These are phyloP conservation scores for Podaxis sp. DNA, from an alignment of 768 basidiomycete genomes.

Conservation along the genomic window DNA sequence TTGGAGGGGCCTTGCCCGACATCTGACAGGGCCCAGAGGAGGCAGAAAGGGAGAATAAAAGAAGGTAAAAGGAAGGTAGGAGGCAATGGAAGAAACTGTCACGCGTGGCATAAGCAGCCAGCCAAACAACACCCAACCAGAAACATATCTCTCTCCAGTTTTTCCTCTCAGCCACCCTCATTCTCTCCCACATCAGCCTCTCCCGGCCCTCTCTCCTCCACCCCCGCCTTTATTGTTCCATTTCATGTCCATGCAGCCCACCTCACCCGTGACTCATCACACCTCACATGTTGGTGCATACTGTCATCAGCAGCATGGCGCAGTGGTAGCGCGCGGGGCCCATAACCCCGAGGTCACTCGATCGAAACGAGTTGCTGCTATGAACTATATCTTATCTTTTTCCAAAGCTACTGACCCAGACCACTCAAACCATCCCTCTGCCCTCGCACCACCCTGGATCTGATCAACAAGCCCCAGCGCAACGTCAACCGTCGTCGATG, in stretches of 20 bases:
- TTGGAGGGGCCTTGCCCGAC: constrained; percentile 78
- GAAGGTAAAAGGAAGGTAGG: background rate
- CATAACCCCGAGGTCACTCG: constrained; percentile 64
- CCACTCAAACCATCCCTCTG: constrained; percentile 25
- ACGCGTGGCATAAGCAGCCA: constrained; percentile 1
- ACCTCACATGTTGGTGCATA: too few relatives aligned
- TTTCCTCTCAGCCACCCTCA: background rate
- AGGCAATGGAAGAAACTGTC: background rate
- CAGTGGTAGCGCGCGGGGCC: constrained; percentile 56
- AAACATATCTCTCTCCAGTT: background rate
- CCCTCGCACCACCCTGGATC: constrained; percentile 19
- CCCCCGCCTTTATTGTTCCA: background rate
- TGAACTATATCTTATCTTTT: background rate
- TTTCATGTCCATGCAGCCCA: background rate
- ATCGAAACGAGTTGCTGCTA: constrained; percentile 65
- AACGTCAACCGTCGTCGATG: constrained; percentile 20
- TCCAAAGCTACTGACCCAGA: background rate
- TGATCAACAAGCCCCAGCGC: constrained; percentile 27
- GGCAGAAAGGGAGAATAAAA: background rate
- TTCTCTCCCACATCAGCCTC: background rate
- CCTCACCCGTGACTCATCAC: background rate
- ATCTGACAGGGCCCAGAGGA: constrained; percentile 28
- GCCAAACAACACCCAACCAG: constrained; percentile 3
- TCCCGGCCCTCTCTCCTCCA: background rate
- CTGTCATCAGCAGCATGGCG: constrained; percentile 44